Evolutionary conservation across 306 rosid species (phyloP), one percentile per base, ranked within the genome.

Genomic region (Arachis stenosperma): DNA sequence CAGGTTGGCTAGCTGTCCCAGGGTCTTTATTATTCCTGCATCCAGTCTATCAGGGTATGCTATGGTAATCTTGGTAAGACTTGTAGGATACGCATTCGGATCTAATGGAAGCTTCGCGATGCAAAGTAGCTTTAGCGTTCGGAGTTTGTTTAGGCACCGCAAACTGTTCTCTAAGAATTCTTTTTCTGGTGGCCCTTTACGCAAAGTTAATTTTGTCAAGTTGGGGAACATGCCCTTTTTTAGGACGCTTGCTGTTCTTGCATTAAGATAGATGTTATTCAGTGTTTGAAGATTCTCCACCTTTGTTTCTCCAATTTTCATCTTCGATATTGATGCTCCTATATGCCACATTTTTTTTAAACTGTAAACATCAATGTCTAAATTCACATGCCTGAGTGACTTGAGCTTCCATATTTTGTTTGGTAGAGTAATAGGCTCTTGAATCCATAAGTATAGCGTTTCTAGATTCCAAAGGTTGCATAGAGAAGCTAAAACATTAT

Each of bases 1-100:
- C 7, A 76, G 81, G 64, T 59, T 67, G n/a, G 75, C 1, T 50
- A 76, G 63, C 4, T 8, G 1, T n/a, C 55, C 63, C 9, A 69
- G 42, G 0, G 39, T 29, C 0, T 7, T 50, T 42, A 33, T 43
- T 5, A 4, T 7, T 4, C 15, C 0, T 0, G 14, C 7, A 36
- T 51, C 56, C 56, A n/a, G n/a, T n/a, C n/a, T n/a, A n/a, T n/a
- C n/a, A n/a, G n/a, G n/a, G n/a, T n/a, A n/a, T n/a, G n/a, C n/a
- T n/a, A n/a, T n/a, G 0, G 65, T 69, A 51, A 77, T 40, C 71
- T 77, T 77, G 12, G 58, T 27, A 14, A 71, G 5, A 29, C 29
- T n/a, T 27, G 57, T 43, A 10, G 75, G 66, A 43, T 56, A 43
- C 5, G 6, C 54, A 56, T 22, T 56, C 27, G 27, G 1, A 3